Conservation (phyloP, 352 stramenopile genomes). For the Elongisporangium prolatum region DNA sequence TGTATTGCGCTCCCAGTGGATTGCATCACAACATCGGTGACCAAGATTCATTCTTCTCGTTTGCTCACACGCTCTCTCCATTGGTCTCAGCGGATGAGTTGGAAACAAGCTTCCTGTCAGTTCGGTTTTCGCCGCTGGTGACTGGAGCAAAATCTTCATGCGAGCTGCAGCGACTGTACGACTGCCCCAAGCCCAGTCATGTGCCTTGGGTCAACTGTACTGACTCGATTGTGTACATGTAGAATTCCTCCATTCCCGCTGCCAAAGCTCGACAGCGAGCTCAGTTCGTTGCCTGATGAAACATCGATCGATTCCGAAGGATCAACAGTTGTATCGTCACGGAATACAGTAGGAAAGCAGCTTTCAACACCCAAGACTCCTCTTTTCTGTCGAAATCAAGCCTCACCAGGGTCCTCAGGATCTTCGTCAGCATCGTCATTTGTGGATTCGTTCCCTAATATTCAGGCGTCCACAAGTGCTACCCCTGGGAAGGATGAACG, state of each 20-base stretch:
- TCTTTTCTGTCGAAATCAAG: slow-evolving; percentile 6
- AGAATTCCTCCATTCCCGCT: slow-evolving; percentile 65
- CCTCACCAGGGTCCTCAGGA: slow-evolving; percentile 15
- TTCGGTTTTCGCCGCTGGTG: slow-evolving; percentile 58
- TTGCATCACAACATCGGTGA: slow-evolving; percentile 32
- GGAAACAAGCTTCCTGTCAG: slow-evolving; percentile 52
- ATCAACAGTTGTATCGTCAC: not conserved
- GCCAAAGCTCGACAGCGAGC: slow-evolving; percentile 15
- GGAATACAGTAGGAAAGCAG: not conserved
- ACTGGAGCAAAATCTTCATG: slow-evolving; percentile 24
- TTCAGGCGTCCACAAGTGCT: slow-evolving; percentile 67
- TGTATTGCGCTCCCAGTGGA: slow-evolving; percentile 37
- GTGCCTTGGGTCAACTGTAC: not conserved
- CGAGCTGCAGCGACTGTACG: slow-evolving; percentile 69
- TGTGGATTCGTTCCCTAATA: slow-evolving; percentile 72
- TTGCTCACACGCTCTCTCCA: slow-evolving; percentile 71
- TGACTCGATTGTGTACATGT: not conserved
- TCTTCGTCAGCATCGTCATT: slow-evolving; percentile 25
- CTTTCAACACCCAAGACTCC: slow-evolving; percentile 15
- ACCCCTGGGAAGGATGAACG: slow-evolving; percentile 66
- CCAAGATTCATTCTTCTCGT: slow-evolving; percentile 79
- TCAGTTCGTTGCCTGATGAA: not conserved
- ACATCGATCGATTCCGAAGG: not conserved
- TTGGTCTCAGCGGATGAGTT: slow-evolving; percentile 52
- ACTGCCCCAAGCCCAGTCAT: not conserved